phyloP scores from a whole-genome alignment of 2,329 filamentous ascomycete genomes.

The Apiospora saccharicola region DNA sequence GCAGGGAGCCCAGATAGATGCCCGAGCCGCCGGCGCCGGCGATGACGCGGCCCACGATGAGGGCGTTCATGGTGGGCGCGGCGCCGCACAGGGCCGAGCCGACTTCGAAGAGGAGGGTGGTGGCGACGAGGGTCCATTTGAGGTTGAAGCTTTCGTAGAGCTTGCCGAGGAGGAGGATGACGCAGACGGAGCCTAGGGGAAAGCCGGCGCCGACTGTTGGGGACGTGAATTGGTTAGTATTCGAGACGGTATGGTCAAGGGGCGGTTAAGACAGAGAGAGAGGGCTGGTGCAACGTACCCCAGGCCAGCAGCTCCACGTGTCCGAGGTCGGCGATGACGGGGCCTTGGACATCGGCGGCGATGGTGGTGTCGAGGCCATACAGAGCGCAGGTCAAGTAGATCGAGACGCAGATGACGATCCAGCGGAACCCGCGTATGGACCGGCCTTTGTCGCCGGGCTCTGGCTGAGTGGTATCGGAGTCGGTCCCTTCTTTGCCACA shows the following conservation, averaged over 20 bases:
- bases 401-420: not conserved
- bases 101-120: constrained; percentile 31
- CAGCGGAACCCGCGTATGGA: not conserved
- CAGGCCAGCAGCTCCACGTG: constrained; percentile 47
- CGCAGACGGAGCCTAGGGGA: constrained; percentile 46
- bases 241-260: not conserved
- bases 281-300: constrained; percentile 28
- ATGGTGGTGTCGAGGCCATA: constrained; percentile 54
- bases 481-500: not conserved
- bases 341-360: constrained; percentile 51
- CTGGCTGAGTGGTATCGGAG: not conserved
- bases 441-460: not conserved
- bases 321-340: constrained; percentile 45
- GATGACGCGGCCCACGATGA: constrained; percentile 57
- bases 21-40: constrained; percentile 54
- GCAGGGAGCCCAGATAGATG: constrained; percentile 47
- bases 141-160: constrained; percentile 49
- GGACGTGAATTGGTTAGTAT: not conserved
- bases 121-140: constrained; percentile 46
- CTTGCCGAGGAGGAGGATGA: constrained; percentile 45
- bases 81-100: constrained; percentile 50
- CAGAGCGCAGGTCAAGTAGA: constrained; percentile 34
- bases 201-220: constrained; percentile 41
- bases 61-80: constrained; percentile 51
- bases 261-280: not conserved